Percentiles rank a stretch among this genome's conserved stretches.
Conservation (phyloP, 192 early-diverging fungal species). For the Coemansia sp. region DNA sequence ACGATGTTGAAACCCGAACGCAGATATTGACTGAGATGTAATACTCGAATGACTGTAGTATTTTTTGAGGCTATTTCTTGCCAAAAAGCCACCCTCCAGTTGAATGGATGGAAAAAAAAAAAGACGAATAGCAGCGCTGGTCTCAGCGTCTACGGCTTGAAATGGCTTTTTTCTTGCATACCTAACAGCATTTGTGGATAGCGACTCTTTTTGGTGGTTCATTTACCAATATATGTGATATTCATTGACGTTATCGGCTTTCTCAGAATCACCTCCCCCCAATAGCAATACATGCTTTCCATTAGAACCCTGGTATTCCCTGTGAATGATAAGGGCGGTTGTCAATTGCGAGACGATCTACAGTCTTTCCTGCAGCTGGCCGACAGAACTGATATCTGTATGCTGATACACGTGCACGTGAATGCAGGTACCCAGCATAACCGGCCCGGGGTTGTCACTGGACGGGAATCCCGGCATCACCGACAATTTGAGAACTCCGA, state of each 20-base stretch:
- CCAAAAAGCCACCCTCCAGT: not conserved
- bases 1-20: conserved; percentile 43
- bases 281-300: not conserved
- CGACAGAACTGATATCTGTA: not conserved
- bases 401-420: not conserved
- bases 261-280: not conserved
- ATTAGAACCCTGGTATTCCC: not conserved
- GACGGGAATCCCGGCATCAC: not conserved
- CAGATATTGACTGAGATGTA: conserved; percentile 20
- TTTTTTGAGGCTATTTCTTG: not conserved
- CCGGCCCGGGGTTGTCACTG: not conserved
- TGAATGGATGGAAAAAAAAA: not conserved
- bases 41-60: not conserved
- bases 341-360: not conserved
- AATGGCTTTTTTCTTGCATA: not conserved
- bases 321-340: not conserved
- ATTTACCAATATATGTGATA: not conserved
- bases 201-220: not conserved
- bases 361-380: not conserved
- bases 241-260: not conserved
- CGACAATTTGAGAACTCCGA: not conserved
- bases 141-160: not conserved
- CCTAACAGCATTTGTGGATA: not conserved
- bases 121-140: not conserved
- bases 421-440: not conserved